Evolutionary conservation across 257 asterid genomes (phyloP).

Genomic region (Solanum piurae): DNA sequence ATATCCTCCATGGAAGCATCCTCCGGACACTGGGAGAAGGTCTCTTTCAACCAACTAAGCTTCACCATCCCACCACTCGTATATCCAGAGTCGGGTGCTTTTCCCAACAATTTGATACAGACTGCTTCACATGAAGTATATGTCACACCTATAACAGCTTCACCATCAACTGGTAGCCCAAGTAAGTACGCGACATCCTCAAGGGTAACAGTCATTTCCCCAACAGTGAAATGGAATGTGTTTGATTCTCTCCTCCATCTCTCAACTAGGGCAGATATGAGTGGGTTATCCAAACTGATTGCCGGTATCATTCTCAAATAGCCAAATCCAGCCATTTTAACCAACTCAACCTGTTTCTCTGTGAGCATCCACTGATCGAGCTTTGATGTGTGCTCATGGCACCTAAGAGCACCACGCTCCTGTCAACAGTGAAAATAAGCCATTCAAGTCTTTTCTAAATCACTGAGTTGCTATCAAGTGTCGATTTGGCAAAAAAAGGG

Average conservation of each 20-base stretch:
- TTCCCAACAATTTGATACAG: constrained; percentile 31
- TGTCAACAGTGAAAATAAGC: constrained; percentile 18
- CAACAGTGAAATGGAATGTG: constrained; percentile 80
- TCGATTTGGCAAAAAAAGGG: background rate
- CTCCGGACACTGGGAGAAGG: constrained; percentile 62
- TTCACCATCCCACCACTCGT: constrained; percentile 78
- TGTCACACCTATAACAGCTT: constrained; percentile 90
- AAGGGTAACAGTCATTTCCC: constrained; percentile 90
- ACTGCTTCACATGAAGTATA: constrained; percentile 53
- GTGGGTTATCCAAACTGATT: constrained; percentile 77
- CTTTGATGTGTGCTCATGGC: constrained; percentile 98
- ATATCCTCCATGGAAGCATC: constrained; percentile 63
- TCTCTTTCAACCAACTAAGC: constrained; percentile 94
- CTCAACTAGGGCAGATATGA: constrained; percentile 89
- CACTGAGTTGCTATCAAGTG: background rate
- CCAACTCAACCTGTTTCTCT: constrained; percentile 47
- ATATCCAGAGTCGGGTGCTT: constrained; percentile 34
- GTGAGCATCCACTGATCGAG: constrained; percentile 92
- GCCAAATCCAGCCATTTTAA: constrained; percentile 77
- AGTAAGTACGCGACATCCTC: constrained; percentile 91
- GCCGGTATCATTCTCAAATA: constrained; percentile 70
- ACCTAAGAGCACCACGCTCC: constrained; percentile 95
- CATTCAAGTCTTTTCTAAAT: background rate
- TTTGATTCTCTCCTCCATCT: constrained; percentile 97
- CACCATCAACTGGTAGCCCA: constrained; percentile 88